Evolutionary conservation across 2,329 filamentous ascomycete species (phyloP).

Genomic region (Microsporum ferrugineum): DNA sequence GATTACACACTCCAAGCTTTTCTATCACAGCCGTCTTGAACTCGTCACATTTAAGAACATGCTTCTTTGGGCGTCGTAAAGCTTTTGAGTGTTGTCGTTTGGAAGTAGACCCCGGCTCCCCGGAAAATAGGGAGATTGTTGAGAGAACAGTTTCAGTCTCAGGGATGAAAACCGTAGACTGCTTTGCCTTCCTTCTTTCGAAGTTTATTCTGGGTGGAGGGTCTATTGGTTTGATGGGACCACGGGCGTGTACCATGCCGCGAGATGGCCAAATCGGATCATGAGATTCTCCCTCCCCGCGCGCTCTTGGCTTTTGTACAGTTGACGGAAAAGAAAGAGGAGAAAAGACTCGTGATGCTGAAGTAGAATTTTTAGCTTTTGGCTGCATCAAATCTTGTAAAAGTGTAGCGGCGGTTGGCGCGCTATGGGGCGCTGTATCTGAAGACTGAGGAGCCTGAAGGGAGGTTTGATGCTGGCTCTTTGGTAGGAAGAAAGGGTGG

Average conservation of each 20-base stretch:
- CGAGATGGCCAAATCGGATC: conserved; percentile 31
- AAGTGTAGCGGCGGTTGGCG: neutral
- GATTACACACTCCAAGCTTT: neutral
- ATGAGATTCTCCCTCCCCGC: conserved; percentile 17
- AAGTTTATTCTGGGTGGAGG: neutral
- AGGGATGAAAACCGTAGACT: conserved; percentile 22
- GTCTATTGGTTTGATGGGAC: neutral
- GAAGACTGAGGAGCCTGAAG: neutral
- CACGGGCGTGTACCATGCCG: conserved; percentile 39
- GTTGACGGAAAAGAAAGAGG: neutral
- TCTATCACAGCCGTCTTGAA: neutral
- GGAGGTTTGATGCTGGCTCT: conserved; percentile 19
- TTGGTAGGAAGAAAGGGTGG: conserved; percentile 61
- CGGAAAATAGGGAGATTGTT: neutral
- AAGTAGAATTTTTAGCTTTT: neutral
- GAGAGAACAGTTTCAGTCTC: conserved; percentile 26
- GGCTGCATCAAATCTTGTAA: neutral
- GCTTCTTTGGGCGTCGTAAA: conserved; percentile 6
- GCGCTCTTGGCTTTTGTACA: neutral
- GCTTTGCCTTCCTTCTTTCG: conserved; percentile 30
- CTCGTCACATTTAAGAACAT: neutral
- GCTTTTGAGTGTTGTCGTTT: neutral
- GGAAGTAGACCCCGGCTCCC: neutral
- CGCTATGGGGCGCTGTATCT: neutral
- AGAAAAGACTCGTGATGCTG: neutral